Base-by-base conservation (phyloP, 805 yeast species). In the Metschnikowia lochheadii region DNA sequence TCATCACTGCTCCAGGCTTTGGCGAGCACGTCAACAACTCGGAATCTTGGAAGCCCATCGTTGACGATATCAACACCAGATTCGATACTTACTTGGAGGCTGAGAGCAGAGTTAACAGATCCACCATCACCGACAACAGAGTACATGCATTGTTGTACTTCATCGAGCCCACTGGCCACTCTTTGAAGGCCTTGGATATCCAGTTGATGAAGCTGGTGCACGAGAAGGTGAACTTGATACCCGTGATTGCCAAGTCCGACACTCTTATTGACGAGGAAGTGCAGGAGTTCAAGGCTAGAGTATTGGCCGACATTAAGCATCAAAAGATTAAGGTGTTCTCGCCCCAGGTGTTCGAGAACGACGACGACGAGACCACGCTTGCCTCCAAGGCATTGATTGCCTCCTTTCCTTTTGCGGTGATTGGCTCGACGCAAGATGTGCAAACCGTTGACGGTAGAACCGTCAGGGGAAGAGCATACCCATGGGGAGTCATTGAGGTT, bases 401-500 rank as follows among this genome's bases (percentile, higher is more conserved):
- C 45, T 81, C 78, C 61, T 77, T 89, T 55, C 99, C 99, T 43
- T 92, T 89, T 72, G 98, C 99, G 15, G 85, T 94, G 56, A 87
- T 94, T 48, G 99, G 97, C 20, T 89, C 97, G 20, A 87, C 94
- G 20, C 72, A 74, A 52, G 83, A 82, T 55, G 84, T 87, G 34
- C 83, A 83, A 59, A 77, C 80, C 42, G 66, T 78, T 40, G 94
- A 87, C 63, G 97, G 97, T 39, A 80, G 88, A 66, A 58, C 66
- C 40, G 95, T 91, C 41, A 83, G 97, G 69, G 97, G 96, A 59
- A 87, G 99, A 72, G 75, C 81, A 55, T 92, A 92, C 68, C 97
- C 98, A 54, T 94, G 99, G 99, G 98, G 98, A 58, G 78, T 87
- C 20, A 87, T 94, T 62, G 97, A 94, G 72, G 91, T 94, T 59